Base-by-base conservation (phyloP, 2,329 filamentous ascomycete species). In the Dothideomycetes sp. region DNA sequence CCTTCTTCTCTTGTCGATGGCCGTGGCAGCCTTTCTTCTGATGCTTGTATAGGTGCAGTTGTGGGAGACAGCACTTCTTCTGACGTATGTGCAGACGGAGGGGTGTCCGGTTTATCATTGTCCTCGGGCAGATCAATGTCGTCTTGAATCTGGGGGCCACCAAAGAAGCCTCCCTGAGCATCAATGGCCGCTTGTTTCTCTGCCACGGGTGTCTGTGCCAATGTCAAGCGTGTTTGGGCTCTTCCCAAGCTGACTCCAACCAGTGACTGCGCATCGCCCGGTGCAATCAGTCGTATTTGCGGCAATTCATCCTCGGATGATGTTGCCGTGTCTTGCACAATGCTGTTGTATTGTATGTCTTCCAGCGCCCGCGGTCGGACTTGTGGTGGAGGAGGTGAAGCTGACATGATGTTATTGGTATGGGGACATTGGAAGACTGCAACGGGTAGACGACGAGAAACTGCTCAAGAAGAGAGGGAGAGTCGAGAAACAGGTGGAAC, bases 231-330 rank as follows among this genome's bases (percentile, higher is more conserved):
- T 35, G 68, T 74, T 54, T 80, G 76, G 29, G 67, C 64, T 27
- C 64, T 65, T 45, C 73, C 66, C 47, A 80, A 76, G 52, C 74
- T 78, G 51, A 79, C 64, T 2, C 73, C 74, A 49, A 80, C 64
- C 23, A 75, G 62, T 10, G 59, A 63, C 38, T 62, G 58, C 12
- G 57, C 63, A 46, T 65, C 61, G 34, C 65, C 61, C 13, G 44
- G 37, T n/a, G 47, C 45, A 10, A 51, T 56, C 50, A 38, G 56
- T 51, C 39, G 57, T 41, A 25, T 31, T 9, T 48, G 47, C 4
- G 54, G 56, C 33, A 45, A 53, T 35, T 68, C 57, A 32, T 61
- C 65, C 18, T 68, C 66, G 37, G 65, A 68, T 5, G 65, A 65
- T n/a, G 63, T 64, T 13, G 45, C 55, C n/a, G 38, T 46, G 39